Conservation (phyloP, 2,329 filamentous ascomycete species). For the Stagonosporopsis chrysanthemi region DNA sequence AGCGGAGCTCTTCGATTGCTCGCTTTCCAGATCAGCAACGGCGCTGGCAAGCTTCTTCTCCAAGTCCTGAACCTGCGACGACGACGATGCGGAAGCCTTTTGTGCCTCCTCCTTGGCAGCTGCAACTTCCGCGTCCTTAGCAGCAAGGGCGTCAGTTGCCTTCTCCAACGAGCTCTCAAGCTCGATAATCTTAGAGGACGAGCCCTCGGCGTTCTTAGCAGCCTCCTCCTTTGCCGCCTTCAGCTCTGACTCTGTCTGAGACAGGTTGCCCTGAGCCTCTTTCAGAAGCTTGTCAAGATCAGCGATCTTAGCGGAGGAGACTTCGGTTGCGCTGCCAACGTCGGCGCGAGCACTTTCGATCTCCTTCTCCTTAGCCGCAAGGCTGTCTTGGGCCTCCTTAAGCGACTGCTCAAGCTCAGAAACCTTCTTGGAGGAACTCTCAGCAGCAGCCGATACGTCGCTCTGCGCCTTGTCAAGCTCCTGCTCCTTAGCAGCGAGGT, state of each 20-base stretch:
- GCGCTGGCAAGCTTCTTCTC: slow-evolving; percentile 18
- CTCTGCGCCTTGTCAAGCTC: slow-evolving; percentile 31
- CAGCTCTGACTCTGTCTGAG: slow-evolving; percentile 35
- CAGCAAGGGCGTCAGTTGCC: slow-evolving; percentile 30
- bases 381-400: slow-evolving; percentile 31
- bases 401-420: slow-evolving; percentile 38
- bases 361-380: slow-evolving; percentile 34
- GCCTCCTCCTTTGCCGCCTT: slow-evolving; percentile 30
- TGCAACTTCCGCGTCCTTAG: slow-evolving; percentile 34
- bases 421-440: slow-evolving; percentile 25
- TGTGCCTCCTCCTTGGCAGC: slow-evolving; percentile 26
- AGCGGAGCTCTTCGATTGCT: slow-evolving; percentile 16
- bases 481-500: slow-evolving; percentile 31
- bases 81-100: slow-evolving; percentile 23
- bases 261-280: slow-evolving; percentile 26
- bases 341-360: slow-evolving; percentile 28
- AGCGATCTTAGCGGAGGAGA: slow-evolving; percentile 30
- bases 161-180: slow-evolving; percentile 34
- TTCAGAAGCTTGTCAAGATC: slow-evolving; percentile 36
- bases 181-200: slow-evolving; percentile 30
- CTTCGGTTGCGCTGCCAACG: slow-evolving; percentile 27
- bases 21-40: slow-evolving; percentile 14
- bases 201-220: slow-evolving; percentile 28
- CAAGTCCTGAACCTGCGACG: slow-evolving; percentile 24
- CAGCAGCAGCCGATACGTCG: slow-evolving; percentile 22